These are phyloP conservation scores for Chlamydomonas sp. DNA, from an alignment of 139 green algal species.

Conservation along the genomic window DNA sequence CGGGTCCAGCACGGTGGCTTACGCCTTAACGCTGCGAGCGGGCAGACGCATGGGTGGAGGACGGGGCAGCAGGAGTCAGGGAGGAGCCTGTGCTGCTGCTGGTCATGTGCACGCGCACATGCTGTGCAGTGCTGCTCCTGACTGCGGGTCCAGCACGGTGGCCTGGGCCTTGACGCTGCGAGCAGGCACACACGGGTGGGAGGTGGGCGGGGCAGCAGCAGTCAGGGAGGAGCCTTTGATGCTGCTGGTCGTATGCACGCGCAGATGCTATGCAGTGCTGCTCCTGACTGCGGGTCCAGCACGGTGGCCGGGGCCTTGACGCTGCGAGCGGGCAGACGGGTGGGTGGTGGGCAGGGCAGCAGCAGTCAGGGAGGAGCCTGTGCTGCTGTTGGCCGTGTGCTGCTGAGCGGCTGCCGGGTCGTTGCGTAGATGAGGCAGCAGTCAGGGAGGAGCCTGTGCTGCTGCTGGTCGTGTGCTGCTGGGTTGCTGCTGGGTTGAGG, in stretches of 20 bases:
- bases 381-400: too few species aligned
- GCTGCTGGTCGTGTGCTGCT: too few species aligned
- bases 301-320: conserved; percentile 31
- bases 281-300: conserved; percentile 46
- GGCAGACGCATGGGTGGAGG: neutral
- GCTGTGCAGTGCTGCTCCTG: conserved; percentile 26
- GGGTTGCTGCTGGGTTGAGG: too few species aligned
- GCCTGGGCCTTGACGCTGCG: conserved; percentile 26
- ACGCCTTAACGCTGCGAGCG: conserved; percentile 21
- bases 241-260: too few species aligned
- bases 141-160: conserved; percentile 52
- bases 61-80: too few species aligned
- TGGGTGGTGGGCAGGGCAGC: too few species aligned
- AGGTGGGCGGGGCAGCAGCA: too few species aligned
- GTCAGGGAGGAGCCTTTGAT: too few species aligned
- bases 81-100: too few species aligned
- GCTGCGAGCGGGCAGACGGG: conserved; percentile 10
- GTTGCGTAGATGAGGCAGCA: too few species aligned
- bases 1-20: conserved; percentile 48
- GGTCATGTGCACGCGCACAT: conserved; percentile 30
- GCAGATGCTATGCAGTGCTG: conserved; percentile 31
- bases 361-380: too few species aligned
- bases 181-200: neutral
- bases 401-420: conserved; percentile 26
- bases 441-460: too few species aligned